A percentile compares a stretch with the other conserved stretches of the same genome.
Conservation (phyloP, 768 basidiomycete species). For the Pleurotus salmoneostramineus region DNA sequence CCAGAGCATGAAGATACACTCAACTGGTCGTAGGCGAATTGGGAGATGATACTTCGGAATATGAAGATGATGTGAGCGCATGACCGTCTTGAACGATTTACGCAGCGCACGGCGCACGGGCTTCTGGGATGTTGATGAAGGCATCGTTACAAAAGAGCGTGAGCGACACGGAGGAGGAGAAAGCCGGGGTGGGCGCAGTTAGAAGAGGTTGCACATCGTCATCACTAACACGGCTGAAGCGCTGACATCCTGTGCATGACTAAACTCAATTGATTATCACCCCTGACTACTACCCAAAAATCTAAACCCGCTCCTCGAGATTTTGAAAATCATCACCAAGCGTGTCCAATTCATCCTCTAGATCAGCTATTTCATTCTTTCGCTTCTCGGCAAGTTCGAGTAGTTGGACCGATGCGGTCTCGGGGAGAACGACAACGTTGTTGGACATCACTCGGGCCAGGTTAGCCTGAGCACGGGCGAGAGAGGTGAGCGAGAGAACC, state of each 20-base stretch:
- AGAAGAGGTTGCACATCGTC: neutral
- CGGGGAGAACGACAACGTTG: slow-evolving; percentile 52
- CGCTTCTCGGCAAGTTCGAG: slow-evolving; percentile 34
- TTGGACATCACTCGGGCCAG: slow-evolving; percentile 43
- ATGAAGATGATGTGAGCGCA: slow-evolving; percentile 65
- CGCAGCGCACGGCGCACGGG: slow-evolving; percentile 32
- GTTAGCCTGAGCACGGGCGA: slow-evolving; percentile 30
- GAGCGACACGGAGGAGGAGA: neutral
- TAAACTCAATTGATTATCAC: neutral
- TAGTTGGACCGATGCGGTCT: slow-evolving; percentile 43
- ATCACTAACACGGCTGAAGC: neutral
- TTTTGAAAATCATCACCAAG: slow-evolving; percentile 32
- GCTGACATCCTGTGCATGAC: neutral
- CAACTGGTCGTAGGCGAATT: slow-evolving; percentile 67
- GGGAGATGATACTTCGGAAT: slow-evolving; percentile 70
- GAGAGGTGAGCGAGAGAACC: neutral
- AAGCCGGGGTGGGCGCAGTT: neutral
- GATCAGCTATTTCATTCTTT: slow-evolving; percentile 38
- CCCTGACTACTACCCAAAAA: neutral
- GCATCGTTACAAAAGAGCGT: neutral
- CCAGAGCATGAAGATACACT: neutral
- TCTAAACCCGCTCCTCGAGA: slow-evolving; percentile 8
- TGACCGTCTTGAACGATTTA: slow-evolving; percentile 51
- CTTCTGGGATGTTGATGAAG: slow-evolving; percentile 10
- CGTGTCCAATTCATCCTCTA: slow-evolving; percentile 38